Evolutionary conservation across 495 filamentous ascomycete genomes (phyloP).

Genomic region (Neurospora tetraspora): DNA sequence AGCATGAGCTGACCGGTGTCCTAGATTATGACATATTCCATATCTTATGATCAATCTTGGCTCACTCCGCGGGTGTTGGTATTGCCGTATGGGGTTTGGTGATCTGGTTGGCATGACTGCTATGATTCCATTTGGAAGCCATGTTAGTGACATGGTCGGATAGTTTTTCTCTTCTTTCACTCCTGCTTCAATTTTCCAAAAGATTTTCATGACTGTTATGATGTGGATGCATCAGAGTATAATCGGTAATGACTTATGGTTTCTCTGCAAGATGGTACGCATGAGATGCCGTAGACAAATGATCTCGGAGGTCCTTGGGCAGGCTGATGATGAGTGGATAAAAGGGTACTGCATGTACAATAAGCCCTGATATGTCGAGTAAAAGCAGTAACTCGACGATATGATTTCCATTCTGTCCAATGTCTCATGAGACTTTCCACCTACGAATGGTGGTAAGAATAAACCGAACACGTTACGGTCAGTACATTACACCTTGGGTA

Average conservation of each 20-base stretch:
- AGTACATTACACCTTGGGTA: too few relatives aligned
- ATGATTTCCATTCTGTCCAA: background rate
- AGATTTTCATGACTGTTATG: background rate
- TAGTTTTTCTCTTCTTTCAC: background rate
- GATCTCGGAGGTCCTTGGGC: background rate
- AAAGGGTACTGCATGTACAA: background rate
- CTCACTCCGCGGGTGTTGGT: background rate
- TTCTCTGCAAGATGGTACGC: background rate
- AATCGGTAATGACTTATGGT: background rate
- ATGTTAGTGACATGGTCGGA: background rate
- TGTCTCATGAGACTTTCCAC: background rate
- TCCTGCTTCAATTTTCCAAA: background rate
- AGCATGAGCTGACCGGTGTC: background rate
- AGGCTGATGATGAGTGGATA: background rate
- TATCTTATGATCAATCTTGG: background rate
- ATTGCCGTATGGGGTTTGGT: background rate
- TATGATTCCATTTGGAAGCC: background rate
- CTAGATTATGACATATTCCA: background rate
- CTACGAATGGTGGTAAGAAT: too few relatives aligned
- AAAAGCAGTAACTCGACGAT: background rate
- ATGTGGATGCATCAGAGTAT: background rate
- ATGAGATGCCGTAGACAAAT: background rate
- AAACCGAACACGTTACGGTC: too few relatives aligned
- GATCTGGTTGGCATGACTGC: background rate
- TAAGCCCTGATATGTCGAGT: background rate